Base-by-base conservation (phyloP, 2,329 filamentous ascomycete species). In the Penicillium sp. region DNA sequence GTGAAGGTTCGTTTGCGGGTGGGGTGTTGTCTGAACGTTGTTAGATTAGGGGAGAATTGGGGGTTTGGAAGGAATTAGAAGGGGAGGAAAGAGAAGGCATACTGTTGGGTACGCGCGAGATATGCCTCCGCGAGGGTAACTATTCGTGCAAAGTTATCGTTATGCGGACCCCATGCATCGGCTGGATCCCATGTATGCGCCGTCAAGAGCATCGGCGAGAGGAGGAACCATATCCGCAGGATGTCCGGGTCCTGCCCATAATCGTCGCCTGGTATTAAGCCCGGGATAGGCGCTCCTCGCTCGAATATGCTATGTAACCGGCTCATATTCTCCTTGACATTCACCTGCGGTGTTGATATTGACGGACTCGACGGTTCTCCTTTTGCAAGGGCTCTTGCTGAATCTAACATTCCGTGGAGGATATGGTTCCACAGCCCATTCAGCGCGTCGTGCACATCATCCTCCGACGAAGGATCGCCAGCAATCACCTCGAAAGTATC, bases 171-270 rank as follows among this genome's bases (percentile, higher is more conserved):
- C 56, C 56, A 58, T 21, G 56, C 56, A 45, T 58, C 56, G 1
- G 56, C 56, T 1, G 56, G 56, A 13, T 58, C 56, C 56, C 56
- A 58, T 3, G 56, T 58, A 45, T 58, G 48, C 7, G 47, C 35
- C 21, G 56, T 58, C 13, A 58, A 17, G 6, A 58, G n/a, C 56
- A 58, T 58, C 1, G 56, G 47, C 8, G 48, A 51, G 19, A 58
- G 48, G 21, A 58, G 38, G 41, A 52, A 58, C 56, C 56, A 58
- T 19, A 58, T 58, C 23, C 35, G 48, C 2, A 58, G 47, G 48
- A 58, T 58, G 19, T 58, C 56, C 7, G 56, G 21, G 35, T 58
- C 56, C n/a, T 58, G 48, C 5, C 56, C 56, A 30, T 58, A 58
- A 19, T 56, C 44, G 2, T 17, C 21, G 1, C 7, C 48, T 35